Evolutionary conservation across 306 rosid genomes (phyloP), one percentile per base, ranked within the genome.

Genomic region (Acmispon strigosus): DNA sequence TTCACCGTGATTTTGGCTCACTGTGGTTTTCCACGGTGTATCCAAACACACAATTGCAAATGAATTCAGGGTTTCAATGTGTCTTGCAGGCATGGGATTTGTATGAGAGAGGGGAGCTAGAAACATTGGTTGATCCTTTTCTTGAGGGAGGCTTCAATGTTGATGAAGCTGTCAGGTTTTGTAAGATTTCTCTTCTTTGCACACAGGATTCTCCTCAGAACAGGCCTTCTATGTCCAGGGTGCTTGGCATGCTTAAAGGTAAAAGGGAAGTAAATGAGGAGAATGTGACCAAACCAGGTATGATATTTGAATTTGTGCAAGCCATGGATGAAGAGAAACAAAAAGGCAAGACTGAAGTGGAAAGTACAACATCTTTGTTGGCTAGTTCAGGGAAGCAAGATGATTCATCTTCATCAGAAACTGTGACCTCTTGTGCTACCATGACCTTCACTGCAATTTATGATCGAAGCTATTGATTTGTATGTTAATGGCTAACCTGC

Each of bases 181-280:
- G 86, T 24, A 89, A 84, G 82, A 78, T 92, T 32, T 85, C 90
- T 76, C 95, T 92, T 39, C 85, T 86, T 48, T 92, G 98, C 92
- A 84, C 89, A 7, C 98, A 87, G 76, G 92, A 89, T 70, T 70
- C 84, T 70, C 94, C 92, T 12, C 85, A 86, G 76, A 85, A 84
- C 51, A 86, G 98, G 59, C 98, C 98, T 42, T 45, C 84, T 39
- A 92, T 89, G 96, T 83, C 95, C 39, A 68, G 63, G 2, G 89
- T 87, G 11, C 87, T 86, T 60, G 44, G 69, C 62, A 87, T 92
- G 98, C 83, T 92, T 63, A 60, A 37, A 3, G 96, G 98, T 59
- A 77, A 82, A 66, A 34, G 62, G 14, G 82, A 88, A 7, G 73
- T 87, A 76, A 49, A 72, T 32, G 81, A 78, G 17, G 79, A 77